Percentiles rank a stretch among this genome's conserved stretches.
Conservation (phyloP, 1,139 yeast species). For the Meyerozyma carpophila region DNA sequence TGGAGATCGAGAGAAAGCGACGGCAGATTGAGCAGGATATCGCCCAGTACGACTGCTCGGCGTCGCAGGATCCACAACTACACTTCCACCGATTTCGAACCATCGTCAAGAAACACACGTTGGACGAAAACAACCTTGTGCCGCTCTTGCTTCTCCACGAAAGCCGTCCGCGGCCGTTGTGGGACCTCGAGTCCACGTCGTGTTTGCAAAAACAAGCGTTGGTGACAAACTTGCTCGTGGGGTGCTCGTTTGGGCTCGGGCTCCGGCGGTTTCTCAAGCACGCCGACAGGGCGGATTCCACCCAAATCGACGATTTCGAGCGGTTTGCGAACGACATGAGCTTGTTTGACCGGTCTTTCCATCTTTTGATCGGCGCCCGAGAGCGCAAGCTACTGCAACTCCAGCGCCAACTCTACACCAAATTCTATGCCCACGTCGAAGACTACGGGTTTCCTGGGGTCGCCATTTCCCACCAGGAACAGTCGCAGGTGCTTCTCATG, state of each 20-base stretch:
- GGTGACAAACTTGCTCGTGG: conserved; percentile 4
- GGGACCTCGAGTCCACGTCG: conserved; percentile 2
- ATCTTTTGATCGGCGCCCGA: conserved; percentile 12
- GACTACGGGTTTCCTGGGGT: conserved; percentile 2
- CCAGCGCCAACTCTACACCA: conserved; percentile 6
- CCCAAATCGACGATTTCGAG: conserved; percentile 13
- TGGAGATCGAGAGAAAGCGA: conserved; percentile 9
- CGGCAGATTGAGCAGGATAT: conserved; percentile 8
- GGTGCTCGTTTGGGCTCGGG: conserved; percentile 6
- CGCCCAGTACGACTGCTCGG: neutral
- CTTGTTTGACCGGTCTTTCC: conserved; percentile 19
- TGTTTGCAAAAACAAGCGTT: conserved; percentile 7
- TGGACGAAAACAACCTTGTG: neutral
- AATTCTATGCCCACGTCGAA: conserved; percentile 9
- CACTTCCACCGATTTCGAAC: neutral
- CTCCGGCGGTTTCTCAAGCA: neutral
- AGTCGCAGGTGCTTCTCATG: conserved; percentile 2
- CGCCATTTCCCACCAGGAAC: neutral
- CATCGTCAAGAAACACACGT: neutral
- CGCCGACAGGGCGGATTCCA: neutral
- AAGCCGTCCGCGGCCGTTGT: neutral
- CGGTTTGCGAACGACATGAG: conserved; percentile 21
- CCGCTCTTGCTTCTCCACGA: neutral
- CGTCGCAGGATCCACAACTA: neutral
- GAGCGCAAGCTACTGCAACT: conserved; percentile 8